Base-by-base conservation (phyloP, 2,329 filamentous ascomycete genomes). In the Domatiomyces globalis region DNA sequence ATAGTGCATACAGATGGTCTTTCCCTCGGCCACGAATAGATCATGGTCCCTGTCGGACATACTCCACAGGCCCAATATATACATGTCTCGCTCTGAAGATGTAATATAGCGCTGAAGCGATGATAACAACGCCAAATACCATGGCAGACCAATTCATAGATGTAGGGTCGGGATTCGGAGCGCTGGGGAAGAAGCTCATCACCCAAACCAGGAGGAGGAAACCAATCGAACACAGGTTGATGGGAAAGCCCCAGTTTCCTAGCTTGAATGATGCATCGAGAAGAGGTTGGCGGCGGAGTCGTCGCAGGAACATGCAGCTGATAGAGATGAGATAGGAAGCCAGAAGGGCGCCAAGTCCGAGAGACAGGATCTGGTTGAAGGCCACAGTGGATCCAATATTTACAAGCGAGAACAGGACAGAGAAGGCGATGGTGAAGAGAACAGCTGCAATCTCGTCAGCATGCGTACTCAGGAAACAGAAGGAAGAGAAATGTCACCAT, bases 381-480 rank as follows among this genome's bases (percentile, higher is more conserved):
- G 67, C 69, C 2, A 66, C 64, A 36, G 63, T 66, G 18, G 61
- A 62, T 48, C 60, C 59, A 48, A 67, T 58, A 49, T 44, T 56
- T 53, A 60, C 43, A 17, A 58, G 52, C 54, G 72, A 75, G 51
- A 71, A 63, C 54, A 62, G 63, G 45, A 67, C 72, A 50, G 58
- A 69, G 18, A 67, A 73, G 45, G 64, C 64, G 45, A 71, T 74
- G 63, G 67, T 72, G 60, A 71, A 74, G 63, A 54, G 6, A 22
- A 60, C 48, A n/a, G 56, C 55, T 25, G 3, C 43, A 20, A 39
- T 25, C 15, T 10, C n/a, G 27, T 44, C 5, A 46, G 43, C 46
- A 25, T 33, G 12, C 22, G n/a, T 29, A 49, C 2, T 7, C 25
- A 5, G 2, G 48, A 25, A 3, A 55, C 53, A 25, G 22, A 25